phyloP scores from a whole-genome alignment of 2,329 filamentous ascomycete genomes.

The Penicillium sp. region DNA sequence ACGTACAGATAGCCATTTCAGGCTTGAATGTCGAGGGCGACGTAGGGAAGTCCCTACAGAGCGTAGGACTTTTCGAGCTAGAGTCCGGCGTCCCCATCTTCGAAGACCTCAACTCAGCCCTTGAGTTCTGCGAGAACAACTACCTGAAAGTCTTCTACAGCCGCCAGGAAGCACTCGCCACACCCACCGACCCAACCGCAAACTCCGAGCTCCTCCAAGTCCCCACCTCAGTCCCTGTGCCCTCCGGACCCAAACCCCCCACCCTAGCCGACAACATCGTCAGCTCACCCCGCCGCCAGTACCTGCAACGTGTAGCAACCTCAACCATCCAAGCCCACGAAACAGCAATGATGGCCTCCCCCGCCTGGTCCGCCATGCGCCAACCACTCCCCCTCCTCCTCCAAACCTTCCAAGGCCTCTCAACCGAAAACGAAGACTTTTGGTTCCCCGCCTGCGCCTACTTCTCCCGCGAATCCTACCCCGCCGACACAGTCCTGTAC shows the following conservation, averaged over 20 bases:
- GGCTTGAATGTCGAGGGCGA: constrained; percentile 73
- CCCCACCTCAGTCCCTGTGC: constrained; percentile 26
- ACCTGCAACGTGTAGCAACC: constrained; percentile 74
- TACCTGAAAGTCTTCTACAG: constrained; percentile 77
- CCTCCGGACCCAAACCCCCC: constrained; percentile 12
- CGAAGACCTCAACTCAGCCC: constrained; percentile 83
- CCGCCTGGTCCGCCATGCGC: constrained; percentile 80
- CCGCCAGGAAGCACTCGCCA: constrained; percentile 56
- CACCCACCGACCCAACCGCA: constrained; percentile 11
- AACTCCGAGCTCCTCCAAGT: constrained; percentile 21
- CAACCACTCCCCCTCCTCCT: constrained; percentile 89
- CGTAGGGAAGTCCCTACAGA: constrained; percentile 74
- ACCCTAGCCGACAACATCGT: constrained; percentile 52
- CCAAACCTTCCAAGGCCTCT: constrained; percentile 90
- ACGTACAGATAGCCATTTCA: constrained; percentile 77
- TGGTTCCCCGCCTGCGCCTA: constrained; percentile 80
- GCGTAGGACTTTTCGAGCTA: constrained; percentile 76
- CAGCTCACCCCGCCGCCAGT: constrained; percentile 76
- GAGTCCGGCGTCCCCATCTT: constrained; percentile 75
- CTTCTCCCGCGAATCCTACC: constrained; percentile 68
- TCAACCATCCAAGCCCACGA: constrained; percentile 64
- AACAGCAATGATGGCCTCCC: constrained; percentile 50
- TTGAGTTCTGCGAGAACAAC: constrained; percentile 94
- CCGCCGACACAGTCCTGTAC: constrained; percentile 72
- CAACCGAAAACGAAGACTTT: constrained; percentile 85